Percentiles rank a stretch among this genome's conserved stretches.
These are phyloP conservation scores for Fusarium longipes DNA, from an alignment of 2,329 filamentous ascomycete species.

Conservation along the genomic window DNA sequence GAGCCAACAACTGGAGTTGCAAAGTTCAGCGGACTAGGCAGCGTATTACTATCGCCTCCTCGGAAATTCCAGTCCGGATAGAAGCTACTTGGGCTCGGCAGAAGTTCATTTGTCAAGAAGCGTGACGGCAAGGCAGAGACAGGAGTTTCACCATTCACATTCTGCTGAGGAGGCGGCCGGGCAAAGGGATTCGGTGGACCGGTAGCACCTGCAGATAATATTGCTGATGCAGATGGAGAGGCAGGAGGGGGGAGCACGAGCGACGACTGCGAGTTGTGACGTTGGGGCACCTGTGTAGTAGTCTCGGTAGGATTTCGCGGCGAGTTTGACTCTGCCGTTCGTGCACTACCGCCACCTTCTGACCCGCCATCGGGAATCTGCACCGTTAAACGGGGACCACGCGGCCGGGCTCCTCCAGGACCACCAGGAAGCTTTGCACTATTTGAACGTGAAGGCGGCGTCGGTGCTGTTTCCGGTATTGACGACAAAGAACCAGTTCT, in stretches of 20 bases:
- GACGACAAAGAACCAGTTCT: constrained; percentile 67
- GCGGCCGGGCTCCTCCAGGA: constrained; percentile 76
- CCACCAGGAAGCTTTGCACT: constrained; percentile 69
- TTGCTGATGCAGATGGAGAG: constrained; percentile 85
- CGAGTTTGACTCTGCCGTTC: constrained; percentile 75
- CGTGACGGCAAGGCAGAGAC: constrained; percentile 94
- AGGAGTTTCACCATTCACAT: constrained; percentile 71
- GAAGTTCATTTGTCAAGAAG: constrained; percentile 86
- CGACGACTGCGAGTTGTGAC: constrained; percentile 68
- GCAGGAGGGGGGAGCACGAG: constrained; percentile 93
- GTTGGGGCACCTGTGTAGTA: constrained; percentile 65
- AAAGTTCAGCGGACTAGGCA: constrained; percentile 93
- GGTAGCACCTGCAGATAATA: constrained; percentile 89
- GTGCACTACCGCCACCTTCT: constrained; percentile 72
- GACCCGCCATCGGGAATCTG: constrained; percentile 94
- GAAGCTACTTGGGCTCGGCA: constrained; percentile 92
- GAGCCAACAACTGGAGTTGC: constrained; percentile 78
- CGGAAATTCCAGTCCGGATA: constrained; percentile 90
- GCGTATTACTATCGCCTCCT: constrained; percentile 79
- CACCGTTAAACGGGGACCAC: constrained; percentile 83
- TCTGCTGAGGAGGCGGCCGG: constrained; percentile 80
- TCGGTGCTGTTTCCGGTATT: constrained; percentile 71
- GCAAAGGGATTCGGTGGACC: constrained; percentile 97
- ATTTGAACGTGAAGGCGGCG: constrained; percentile 81
- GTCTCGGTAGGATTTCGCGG: constrained; percentile 68